A percentile compares a stretch with the other conserved stretches of the same genome.
These are phyloP conservation scores for Cucumis melo DNA, from an alignment of 306 rosid species.

Conservation along the genomic window DNA sequence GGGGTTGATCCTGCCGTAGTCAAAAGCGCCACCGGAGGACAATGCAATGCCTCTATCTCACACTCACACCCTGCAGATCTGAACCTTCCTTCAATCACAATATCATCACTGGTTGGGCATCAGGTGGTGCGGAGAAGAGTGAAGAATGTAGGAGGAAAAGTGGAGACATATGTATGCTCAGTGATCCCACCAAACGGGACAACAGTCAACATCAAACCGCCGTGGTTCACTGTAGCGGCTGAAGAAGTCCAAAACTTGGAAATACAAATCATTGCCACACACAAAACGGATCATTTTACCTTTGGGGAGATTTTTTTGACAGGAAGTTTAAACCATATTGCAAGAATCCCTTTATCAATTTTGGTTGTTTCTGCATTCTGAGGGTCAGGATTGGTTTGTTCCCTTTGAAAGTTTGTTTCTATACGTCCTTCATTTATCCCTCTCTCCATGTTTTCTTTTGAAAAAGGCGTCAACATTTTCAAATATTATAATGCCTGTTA, in stretches of 20 bases:
- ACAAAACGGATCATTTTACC: conserved; percentile 31
- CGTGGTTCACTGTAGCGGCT: conserved; percentile 53
- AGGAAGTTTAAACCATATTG: conserved; percentile 62
- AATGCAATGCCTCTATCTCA: conserved; percentile 20
- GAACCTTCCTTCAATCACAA: conserved; percentile 75
- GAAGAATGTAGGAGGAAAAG: conserved; percentile 40
- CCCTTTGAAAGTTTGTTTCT: not conserved
- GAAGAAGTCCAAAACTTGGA: conserved; percentile 37
- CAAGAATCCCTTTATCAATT: conserved; percentile 58
- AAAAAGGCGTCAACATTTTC: too few species aligned
- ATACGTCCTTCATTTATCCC: not conserved
- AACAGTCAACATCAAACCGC: conserved; percentile 27
- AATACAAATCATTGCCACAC: conserved; percentile 38
- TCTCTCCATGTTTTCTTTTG: not conserved
- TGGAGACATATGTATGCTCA: conserved; percentile 49
- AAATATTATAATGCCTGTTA: too few species aligned
- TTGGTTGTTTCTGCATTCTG: conserved; percentile 24
- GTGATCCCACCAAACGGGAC: conserved; percentile 76
- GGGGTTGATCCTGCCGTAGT: conserved; percentile 20
- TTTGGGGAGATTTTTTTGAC: conserved; percentile 71
- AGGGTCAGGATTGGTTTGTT: conserved; percentile 1
- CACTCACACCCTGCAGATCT: conserved; percentile 51
- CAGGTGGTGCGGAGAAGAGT: conserved; percentile 32
- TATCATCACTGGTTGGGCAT: conserved; percentile 40
- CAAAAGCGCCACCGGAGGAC: conserved; percentile 35